phyloP scores from a whole-genome alignment of 768 basidiomycete genomes.

The Lepiota venenata region DNA sequence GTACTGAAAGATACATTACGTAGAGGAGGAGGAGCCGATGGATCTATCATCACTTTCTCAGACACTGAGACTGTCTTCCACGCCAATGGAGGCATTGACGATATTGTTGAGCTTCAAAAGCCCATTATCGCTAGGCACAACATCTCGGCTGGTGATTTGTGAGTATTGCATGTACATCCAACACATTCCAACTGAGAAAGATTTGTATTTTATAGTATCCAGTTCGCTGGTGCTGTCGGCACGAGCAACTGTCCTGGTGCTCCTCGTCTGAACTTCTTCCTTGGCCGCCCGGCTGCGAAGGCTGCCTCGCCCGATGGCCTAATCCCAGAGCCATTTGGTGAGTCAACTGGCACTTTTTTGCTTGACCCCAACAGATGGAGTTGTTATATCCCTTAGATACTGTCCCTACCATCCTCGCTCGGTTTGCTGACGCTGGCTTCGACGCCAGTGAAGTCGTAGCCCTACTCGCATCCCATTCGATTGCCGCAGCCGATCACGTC shows the following conservation, averaged over 20 bases:
- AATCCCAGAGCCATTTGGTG: slow-evolving; percentile 23
- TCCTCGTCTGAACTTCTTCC: slow-evolving; percentile 36
- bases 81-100: slow-evolving; percentile 42
- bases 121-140: slow-evolving; percentile 32
- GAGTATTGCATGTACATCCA: slow-evolving; percentile 6
- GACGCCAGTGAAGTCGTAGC: slow-evolving; percentile 32
- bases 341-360: too few relatives aligned
- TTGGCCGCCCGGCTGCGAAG: slow-evolving; percentile 31
- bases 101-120: slow-evolving; percentile 32
- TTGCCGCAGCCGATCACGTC: slow-evolving; percentile 29
- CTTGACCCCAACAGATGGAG: too few relatives aligned
- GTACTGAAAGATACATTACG: background rate
- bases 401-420: slow-evolving; percentile 26
- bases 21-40: slow-evolving; percentile 29
- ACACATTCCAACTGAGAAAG: slow-evolving; percentile 14
- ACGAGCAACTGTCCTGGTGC: slow-evolving; percentile 40
- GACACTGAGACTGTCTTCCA: slow-evolving; percentile 38
- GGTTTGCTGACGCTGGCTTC: slow-evolving; percentile 34
- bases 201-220: slow-evolving; percentile 29
- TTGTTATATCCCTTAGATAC: slow-evolving; percentile 17
- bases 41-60: slow-evolving; percentile 44
- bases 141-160: slow-evolving; percentile 46
- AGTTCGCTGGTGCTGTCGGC: slow-evolving; percentile 44
- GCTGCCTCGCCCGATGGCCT: slow-evolving; percentile 26
- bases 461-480: slow-evolving; percentile 30